Percentiles rank a stretch among this genome's conserved stretches.
Evolutionary conservation across 768 basidiomycete species (phyloP).

Genomic region (Galerina marginata): DNA sequence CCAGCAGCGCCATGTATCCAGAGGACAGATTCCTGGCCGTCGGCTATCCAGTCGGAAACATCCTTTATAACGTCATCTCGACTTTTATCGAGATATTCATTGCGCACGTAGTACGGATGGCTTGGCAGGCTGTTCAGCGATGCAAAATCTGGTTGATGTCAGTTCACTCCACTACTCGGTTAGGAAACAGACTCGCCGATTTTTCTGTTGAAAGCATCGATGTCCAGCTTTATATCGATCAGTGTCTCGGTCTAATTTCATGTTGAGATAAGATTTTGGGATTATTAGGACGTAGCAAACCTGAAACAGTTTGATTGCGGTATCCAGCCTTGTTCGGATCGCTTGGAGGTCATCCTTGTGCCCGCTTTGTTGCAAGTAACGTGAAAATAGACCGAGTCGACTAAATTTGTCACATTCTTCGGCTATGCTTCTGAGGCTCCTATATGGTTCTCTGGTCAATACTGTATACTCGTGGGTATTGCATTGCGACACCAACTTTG

Average conservation of each 20-base stretch:
- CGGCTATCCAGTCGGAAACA: background rate
- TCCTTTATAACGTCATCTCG: background rate
- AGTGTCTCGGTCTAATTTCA: background rate
- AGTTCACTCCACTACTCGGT: background rate
- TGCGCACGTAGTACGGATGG: background rate
- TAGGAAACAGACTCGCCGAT: background rate
- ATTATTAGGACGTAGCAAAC: background rate
- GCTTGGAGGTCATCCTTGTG: background rate
- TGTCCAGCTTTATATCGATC: background rate
- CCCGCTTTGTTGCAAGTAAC: background rate
- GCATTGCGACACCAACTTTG: no score
- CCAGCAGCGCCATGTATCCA: slow-evolving; percentile 2
- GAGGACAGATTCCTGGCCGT: background rate
- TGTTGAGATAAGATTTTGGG: no score
- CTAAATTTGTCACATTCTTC: background rate
- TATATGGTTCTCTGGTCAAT: no score
- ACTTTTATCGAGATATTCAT: background rate
- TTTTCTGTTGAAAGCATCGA: background rate
- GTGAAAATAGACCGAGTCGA: background rate
- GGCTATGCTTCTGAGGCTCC: no score
- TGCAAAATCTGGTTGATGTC: background rate
- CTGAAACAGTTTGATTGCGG: background rate
- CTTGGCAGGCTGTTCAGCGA: background rate
- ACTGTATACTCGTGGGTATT: no score
- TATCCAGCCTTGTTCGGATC: background rate